Conservation (phyloP, 2,329 filamentous ascomycete species). For the Apiospora malaysiana region DNA sequence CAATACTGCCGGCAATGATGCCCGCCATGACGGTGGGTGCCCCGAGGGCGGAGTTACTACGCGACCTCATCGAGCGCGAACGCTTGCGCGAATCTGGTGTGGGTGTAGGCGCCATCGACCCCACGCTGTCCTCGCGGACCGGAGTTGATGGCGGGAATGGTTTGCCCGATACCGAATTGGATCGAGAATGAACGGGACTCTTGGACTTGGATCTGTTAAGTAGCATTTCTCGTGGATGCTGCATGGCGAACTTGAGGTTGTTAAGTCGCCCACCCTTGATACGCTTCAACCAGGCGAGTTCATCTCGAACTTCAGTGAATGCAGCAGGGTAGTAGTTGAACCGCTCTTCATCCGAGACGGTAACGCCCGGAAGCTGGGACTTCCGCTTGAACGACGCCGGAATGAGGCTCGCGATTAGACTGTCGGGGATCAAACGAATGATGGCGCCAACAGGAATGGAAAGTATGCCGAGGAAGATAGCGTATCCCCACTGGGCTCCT, state of each 20-base stretch:
- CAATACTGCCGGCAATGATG: constrained; percentile 77
- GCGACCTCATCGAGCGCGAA: constrained; percentile 69
- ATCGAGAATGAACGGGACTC: constrained; percentile 68
- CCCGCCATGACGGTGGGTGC: constrained; percentile 84
- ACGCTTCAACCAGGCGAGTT: constrained; percentile 79
- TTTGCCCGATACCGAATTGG: constrained; percentile 59
- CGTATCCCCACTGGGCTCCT: constrained; percentile 84
- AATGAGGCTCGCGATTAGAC: constrained; percentile 60
- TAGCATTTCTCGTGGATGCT: constrained; percentile 75
- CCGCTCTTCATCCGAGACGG: constrained; percentile 68
- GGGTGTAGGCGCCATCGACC: constrained; percentile 52
- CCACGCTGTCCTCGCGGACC: constrained; percentile 59
- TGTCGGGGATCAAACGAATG: constrained; percentile 84
- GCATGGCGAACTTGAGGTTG: constrained; percentile 78
- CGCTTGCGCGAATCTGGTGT: constrained; percentile 68
- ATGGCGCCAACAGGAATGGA: constrained; percentile 84
- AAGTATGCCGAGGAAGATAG: constrained; percentile 80
- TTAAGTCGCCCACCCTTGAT: constrained; percentile 84
- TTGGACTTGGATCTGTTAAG: constrained; percentile 55
- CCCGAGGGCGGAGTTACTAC: constrained; percentile 74
- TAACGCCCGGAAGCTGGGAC: constrained; percentile 58
- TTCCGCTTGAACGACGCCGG: constrained; percentile 59
- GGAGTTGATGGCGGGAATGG: constrained; percentile 63
- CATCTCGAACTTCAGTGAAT: constrained; percentile 77
- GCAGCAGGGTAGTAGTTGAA: constrained; percentile 74